These are phyloP conservation scores for Blastocystis sp. DNA, from an alignment of 352 stramenopile genomes.

Conservation along the genomic window DNA sequence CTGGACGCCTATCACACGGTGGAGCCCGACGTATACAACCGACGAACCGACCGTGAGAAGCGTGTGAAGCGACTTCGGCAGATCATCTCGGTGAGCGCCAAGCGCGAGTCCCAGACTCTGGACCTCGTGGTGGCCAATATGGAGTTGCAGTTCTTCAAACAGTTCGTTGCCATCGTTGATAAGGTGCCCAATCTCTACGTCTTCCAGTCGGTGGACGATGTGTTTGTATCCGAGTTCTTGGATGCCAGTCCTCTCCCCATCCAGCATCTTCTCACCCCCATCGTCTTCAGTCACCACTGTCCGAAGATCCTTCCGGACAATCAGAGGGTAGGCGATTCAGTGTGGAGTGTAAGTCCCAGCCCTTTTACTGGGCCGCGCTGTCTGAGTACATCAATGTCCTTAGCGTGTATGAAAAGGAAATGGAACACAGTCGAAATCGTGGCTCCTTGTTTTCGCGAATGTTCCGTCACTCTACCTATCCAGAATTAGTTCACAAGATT, in stretches of 20 bases:
- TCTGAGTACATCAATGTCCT: constrained; percentile 17
- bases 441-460: constrained; percentile 5
- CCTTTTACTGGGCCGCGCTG: constrained; percentile 16
- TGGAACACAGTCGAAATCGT: constrained; percentile 5
- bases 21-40: constrained; percentile 6
- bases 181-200: background rate
- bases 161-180: background rate
- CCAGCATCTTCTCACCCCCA: background rate
- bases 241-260: background rate
- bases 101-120: background rate
- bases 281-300: background rate
- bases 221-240: background rate
- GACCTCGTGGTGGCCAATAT: background rate
- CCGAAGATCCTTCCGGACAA: constrained; percentile 6
- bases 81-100: background rate
- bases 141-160: background rate
- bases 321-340: background rate
- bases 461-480: constrained; percentile 12
- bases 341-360: background rate
- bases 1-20: background rate
- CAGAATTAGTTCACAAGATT: constrained; percentile 17
- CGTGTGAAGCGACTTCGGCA: constrained; percentile 2
- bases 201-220: background rate
- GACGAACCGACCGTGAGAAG: background rate
- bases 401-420: constrained; percentile 33